phyloP scores from a whole-genome alignment of 1,284 basidiomycete species.

The Leccinum subrobustum region DNA sequence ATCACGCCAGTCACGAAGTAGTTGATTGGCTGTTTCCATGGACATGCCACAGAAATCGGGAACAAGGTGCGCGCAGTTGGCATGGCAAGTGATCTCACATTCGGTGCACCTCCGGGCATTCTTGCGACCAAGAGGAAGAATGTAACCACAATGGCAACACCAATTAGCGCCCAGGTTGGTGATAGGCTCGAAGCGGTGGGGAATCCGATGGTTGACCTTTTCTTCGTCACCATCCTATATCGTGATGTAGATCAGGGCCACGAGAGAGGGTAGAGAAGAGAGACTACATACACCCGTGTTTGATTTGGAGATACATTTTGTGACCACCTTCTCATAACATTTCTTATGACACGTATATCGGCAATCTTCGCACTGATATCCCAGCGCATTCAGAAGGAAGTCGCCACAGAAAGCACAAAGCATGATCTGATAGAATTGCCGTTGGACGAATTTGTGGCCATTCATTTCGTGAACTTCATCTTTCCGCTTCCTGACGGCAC shows the following conservation, averaged over 20 bases:
- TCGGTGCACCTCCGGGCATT: conserved; percentile 95
- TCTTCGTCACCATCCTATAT: conserved; percentile 91
- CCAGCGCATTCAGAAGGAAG: conserved; percentile 94
- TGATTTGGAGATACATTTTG: conserved; percentile 98
- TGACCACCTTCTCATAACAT: conserved; percentile 98
- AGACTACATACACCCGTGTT: conserved; percentile 77
- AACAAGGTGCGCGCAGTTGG: conserved; percentile 96
- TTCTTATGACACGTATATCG: conserved; percentile 99
- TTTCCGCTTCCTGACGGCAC: conserved; percentile 96
- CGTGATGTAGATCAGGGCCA: conserved; percentile 39
- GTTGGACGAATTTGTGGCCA: conserved; percentile 96
- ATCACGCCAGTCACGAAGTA: conserved; percentile 89
- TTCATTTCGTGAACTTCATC: conserved; percentile 99
- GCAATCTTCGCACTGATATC: conserved; percentile 99
- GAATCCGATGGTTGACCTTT: conserved; percentile 99
- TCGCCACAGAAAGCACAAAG: conserved; percentile 98
- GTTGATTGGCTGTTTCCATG: conserved; percentile 97
- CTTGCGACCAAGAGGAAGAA: conserved; percentile 96
- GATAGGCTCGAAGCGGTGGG: conserved; percentile 96
- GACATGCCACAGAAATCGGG: conserved; percentile 99
- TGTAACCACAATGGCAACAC: conserved; percentile 99
- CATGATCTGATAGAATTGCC: conserved; percentile 99
- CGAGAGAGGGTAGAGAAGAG: conserved; percentile 10
- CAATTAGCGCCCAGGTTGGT: conserved; percentile 98
- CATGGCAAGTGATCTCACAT: conserved; percentile 96